Evolutionary conservation across 1,284 basidiomycete genomes (phyloP).

Genomic region (Takashimella tepidaria): DNA sequence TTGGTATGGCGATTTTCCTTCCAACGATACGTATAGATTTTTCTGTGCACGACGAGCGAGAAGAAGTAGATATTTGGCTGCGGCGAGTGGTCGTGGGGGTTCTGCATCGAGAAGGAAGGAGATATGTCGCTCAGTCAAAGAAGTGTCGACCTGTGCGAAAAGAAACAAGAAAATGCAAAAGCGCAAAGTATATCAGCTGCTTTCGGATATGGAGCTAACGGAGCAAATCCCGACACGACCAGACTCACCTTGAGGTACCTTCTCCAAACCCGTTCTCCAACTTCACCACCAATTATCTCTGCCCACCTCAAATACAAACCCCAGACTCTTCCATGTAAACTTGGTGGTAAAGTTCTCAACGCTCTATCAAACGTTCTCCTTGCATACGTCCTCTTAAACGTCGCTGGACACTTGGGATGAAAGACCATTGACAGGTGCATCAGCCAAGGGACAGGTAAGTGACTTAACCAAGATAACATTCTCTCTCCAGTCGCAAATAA

Average conservation of each 20-base stretch:
- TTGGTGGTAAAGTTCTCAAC: constrained; percentile 85
- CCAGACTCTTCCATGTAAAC: constrained; percentile 93
- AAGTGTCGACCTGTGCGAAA: constrained; percentile 60
- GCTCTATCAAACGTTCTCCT: constrained; percentile 92
- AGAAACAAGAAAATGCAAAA: constrained; percentile 2
- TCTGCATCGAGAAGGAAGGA: constrained; percentile 64
- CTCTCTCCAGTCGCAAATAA: constrained; percentile 86
- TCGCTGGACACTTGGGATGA: constrained; percentile 82
- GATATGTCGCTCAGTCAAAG: constrained; percentile 78
- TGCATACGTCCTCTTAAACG: constrained; percentile 82
- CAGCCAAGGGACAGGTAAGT: constrained; percentile 86
- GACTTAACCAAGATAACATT: constrained; percentile 83
- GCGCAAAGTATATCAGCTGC: not conserved
- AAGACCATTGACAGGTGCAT: constrained; percentile 85
- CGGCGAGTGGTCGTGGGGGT: constrained; percentile 80
- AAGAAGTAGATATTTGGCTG: constrained; percentile 81
- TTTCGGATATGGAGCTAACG: not conserved
- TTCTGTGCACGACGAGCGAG: constrained; percentile 76
- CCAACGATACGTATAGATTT: constrained; percentile 79
- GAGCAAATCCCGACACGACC: not conserved
- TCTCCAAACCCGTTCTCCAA: constrained; percentile 80
- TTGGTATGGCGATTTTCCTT: constrained; percentile 94
- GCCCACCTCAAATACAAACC: constrained; percentile 92
- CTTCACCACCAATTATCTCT: constrained; percentile 74
- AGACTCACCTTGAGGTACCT: constrained; percentile 66